Base-by-base conservation (phyloP, 495 filamentous ascomycete species). In the Halenospora varia region DNA sequence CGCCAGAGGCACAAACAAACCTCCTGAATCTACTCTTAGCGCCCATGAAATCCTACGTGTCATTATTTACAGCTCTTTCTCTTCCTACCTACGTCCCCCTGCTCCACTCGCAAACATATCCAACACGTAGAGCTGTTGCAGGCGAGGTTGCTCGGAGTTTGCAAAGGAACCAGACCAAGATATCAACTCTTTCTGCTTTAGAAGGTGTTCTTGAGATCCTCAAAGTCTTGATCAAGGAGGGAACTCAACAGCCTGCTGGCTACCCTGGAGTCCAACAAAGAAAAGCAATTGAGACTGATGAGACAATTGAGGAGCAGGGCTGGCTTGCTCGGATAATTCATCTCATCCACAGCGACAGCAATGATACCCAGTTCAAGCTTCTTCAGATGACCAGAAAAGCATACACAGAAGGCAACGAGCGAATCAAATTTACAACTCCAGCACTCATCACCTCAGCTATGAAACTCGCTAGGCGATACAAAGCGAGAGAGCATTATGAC, bases 241-340 rank as follows among this genome's bases (percentile, higher is more conserved):
- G 93, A 6, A 83, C 85, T 15, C 93, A 96, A 61, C 86, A 92
- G 54, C 85, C 89, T 15, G 79, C 80, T 44, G 89, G 90, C 23
- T 96, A 96, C 65, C 88, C 91, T 10, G 90, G 90, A 4, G 81
- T 86, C 24, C 86, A 88, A 73, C 71, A 87, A 80, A 66, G 87
- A 75, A 88, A 95, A 62, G 76, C 79, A 4, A 47, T 83, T 25
- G 82, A 85, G 67, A 97, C 95, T 1, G 95, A 97, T 41, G 94
- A 98, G 71, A 97, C 93, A 0, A 83, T 97, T 59, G 92, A 97
- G 70, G 94, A 97, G 71, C 94, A 98, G 78, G 94, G 94, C 35
- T 96, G 91, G 88, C 75, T 98, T 48, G 94, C 95, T 42, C 80
- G 95, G 65, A 81, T 98, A 54, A 83, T 96, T 19, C 95, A 98